A percentile compares a stretch with the other conserved stretches of the same genome.
phyloP scores from a whole-genome alignment of 352 stramenopile genomes.

The Heterotrichella gracilis region DNA sequence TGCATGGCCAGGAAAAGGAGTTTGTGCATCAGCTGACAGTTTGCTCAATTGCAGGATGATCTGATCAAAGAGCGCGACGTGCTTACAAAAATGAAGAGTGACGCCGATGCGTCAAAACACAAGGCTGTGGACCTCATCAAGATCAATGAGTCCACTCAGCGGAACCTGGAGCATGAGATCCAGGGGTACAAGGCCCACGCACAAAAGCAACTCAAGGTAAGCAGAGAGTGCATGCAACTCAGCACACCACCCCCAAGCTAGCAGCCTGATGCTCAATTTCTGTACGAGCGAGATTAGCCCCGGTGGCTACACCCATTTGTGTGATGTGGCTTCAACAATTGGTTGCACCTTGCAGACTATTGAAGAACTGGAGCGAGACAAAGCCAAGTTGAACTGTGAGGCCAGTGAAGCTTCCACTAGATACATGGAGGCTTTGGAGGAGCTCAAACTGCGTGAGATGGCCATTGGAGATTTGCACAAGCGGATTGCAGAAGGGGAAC shows the following conservation, averaged over 20 bases:
- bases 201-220: slow-evolving; percentile 50
- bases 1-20: too few relatives aligned
- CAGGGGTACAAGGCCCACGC: slow-evolving; percentile 33
- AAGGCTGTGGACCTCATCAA: too few relatives aligned
- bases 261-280: too few relatives aligned
- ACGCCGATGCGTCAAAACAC: too few relatives aligned
- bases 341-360: slow-evolving; percentile 31
- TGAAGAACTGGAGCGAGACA: slow-evolving; percentile 17
- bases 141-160: slow-evolving; percentile 20
- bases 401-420: slow-evolving; percentile 21
- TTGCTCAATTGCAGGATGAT: too few relatives aligned
- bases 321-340: slow-evolving; percentile 41
- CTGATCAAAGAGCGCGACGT: too few relatives aligned
- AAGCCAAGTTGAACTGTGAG: too few relatives aligned
- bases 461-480: slow-evolving; percentile 27
- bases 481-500: slow-evolving; percentile 41
- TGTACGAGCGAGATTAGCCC: slow-evolving; percentile 30
- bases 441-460: slow-evolving; percentile 32
- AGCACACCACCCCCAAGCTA: slow-evolving; percentile 36
- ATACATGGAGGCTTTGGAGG: slow-evolving; percentile 21
- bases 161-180: slow-evolving; percentile 23
- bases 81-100: too few relatives aligned
- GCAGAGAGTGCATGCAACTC: slow-evolving; percentile 19
- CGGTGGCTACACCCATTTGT: not conserved
- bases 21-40: too few relatives aligned